phyloP scores from a whole-genome alignment of 108 stramenopile genomes.

The Cyclotella atomus region DNA sequence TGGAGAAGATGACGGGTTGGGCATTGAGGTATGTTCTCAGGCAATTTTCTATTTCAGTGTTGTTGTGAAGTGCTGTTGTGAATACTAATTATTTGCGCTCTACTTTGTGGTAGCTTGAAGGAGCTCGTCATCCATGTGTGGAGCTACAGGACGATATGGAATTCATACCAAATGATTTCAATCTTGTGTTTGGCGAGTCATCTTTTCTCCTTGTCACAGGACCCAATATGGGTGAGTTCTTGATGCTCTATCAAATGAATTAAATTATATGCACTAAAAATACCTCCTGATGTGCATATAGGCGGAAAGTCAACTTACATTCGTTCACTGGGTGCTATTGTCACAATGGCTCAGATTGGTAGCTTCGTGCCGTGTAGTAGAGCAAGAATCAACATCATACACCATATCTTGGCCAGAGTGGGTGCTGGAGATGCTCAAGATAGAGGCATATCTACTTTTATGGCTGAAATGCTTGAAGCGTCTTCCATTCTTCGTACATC shows the following conservation, averaged over 20 bases:
- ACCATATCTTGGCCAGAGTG: conserved; percentile 91
- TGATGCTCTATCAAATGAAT: not conserved
- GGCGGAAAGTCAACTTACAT: conserved; percentile 95
- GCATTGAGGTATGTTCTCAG: conserved; percentile 66
- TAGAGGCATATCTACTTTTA: conserved; percentile 96
- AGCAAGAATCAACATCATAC: conserved; percentile 91
- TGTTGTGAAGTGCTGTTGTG: not conserved
- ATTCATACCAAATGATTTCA: conserved; percentile 97
- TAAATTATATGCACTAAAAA: too few species aligned
- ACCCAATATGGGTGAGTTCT: conserved; percentile 92
- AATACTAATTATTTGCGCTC: not conserved
- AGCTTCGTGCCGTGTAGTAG: conserved; percentile 84
- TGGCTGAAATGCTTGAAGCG: conserved; percentile 99
- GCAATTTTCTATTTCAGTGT: not conserved
- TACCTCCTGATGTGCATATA: too few species aligned
- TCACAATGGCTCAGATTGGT: conserved; percentile 96
- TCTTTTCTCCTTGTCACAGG: conserved; percentile 94
- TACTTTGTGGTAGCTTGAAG: conserved; percentile 48
- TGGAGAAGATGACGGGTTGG: conserved; percentile 75
- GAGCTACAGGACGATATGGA: conserved; percentile 90
- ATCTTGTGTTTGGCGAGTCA: conserved; percentile 65
- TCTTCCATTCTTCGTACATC: conserved; percentile 89
- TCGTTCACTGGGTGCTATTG: conserved; percentile 90
- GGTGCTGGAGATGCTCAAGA: conserved; percentile 97
- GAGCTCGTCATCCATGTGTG: conserved; percentile 96